Conservation (phyloP, 116 monocot genomes). For the Posidonia oceanica region DNA sequence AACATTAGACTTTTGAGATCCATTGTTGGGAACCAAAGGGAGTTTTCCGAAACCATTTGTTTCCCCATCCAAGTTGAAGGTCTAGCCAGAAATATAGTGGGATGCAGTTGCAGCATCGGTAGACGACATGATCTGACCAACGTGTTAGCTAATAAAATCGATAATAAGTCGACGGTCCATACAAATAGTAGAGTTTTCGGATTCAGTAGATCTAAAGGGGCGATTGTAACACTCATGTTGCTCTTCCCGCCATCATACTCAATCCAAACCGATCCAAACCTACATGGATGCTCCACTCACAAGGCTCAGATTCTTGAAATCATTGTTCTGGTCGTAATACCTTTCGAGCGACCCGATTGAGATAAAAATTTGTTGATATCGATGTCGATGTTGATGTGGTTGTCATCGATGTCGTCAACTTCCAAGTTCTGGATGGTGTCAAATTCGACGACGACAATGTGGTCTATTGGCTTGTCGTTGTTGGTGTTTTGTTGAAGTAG, state of each 20-base stretch:
- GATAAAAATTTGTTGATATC: constrained; percentile 5
- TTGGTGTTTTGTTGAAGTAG: constrained; percentile 7
- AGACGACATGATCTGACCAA: constrained; percentile 20
- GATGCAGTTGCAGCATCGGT: background rate
- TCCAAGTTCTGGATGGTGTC: background rate
- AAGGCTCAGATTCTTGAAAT: constrained; percentile 9
- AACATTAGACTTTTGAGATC: no score
- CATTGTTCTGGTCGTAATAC: background rate
- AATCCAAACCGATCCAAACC: constrained; percentile 20
- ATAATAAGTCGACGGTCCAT: background rate
- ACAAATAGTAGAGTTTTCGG: constrained; percentile 13
- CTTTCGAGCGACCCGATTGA: background rate
- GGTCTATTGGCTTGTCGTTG: constrained; percentile 1
- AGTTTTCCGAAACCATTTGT: constrained; percentile 9
- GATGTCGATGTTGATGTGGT: constrained; percentile 18
- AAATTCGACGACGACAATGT: constrained; percentile 12
- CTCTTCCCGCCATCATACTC: constrained; percentile 2
- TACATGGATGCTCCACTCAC: constrained; percentile 5
- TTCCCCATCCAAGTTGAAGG: constrained; percentile 11
- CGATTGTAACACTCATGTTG: constrained; percentile 10
- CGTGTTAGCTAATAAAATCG: constrained; percentile 1
- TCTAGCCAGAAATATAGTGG: constrained; percentile 18
- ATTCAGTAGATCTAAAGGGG: background rate
- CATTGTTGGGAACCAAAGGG: constrained; percentile 1
- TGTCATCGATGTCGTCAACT: constrained; percentile 8